Base-by-base conservation (phyloP, 306 rosid genomes). In the Vachellia collinsii region DNA sequence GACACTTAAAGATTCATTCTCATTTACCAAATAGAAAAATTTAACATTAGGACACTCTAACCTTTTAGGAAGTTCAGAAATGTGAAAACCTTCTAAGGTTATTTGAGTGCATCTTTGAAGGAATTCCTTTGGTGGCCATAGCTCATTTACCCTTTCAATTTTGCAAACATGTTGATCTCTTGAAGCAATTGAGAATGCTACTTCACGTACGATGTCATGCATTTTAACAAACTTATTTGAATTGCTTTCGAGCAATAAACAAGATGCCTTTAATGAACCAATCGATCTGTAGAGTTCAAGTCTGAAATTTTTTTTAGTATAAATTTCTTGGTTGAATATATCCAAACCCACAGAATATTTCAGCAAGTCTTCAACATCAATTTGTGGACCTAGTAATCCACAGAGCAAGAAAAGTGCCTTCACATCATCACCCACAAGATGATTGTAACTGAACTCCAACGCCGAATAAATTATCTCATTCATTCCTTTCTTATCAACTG, bases 1-100 rank as follows among this genome's bases (percentile, higher is more conserved):
- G 4, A 70, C 16, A 1, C 19, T 0, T 0, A 46, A 22, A 23
- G 47, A 34, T 0, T 4, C n/a, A 5, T 77, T 36, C 3, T 0
- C 0, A 8, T 5, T 41, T 0, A 0, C 0, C 19, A 29, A 41
- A 0, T 0, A 0, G 23, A 59, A 8, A 10, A 42, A 0, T 7
- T 66, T 6, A 9, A 84, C 17, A 2, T 38, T 0, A 3, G 63
- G 66, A 38, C 74, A 66, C 20, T 47, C 77, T 64, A 81, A 59
- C 22, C 3, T 22, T 46, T 61, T 36, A 11, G 80, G 85, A 36
- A 48, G 77, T 11, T 46, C 7, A 4, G 8, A 7, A 17, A 37
- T 19, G 11, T 9, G 2, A 0, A 0, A 3, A 1, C 34, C 34
- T 8, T 0, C 0, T 0, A 23, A 10, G 17, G 69, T 0, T 3